phyloP scores from a whole-genome alignment of 148 eudicot species.

The Amaranthus palmeri region DNA sequence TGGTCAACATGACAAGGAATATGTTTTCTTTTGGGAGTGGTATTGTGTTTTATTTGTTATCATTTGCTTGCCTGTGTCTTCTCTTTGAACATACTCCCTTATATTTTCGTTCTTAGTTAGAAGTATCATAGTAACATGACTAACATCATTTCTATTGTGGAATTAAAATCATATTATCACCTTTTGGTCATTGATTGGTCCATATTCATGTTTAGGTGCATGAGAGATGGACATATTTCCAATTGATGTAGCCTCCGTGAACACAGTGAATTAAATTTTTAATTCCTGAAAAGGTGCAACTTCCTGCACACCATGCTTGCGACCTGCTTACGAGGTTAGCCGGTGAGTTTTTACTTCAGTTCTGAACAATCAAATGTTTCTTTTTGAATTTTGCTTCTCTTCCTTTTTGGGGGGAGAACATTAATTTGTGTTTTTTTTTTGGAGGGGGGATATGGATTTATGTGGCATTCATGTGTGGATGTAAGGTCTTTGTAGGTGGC shows the following conservation, averaged over 20 bases:
- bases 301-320: background rate
- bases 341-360: background rate
- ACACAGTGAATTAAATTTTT: background rate
- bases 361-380: constrained; percentile 5
- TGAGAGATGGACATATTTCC: background rate
- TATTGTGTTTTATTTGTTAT: background rate
- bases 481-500: too few relatives aligned
- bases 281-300: constrained; percentile 7
- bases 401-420: background rate
- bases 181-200: background rate
- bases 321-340: constrained; percentile 11
- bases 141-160: background rate
- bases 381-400: constrained; percentile 10
- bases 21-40: too few relatives aligned
- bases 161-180: background rate
- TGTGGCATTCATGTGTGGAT: too few relatives aligned
- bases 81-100: background rate
- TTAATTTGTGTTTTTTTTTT: too few relatives aligned
- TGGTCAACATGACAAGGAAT: too few relatives aligned
- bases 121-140: background rate
- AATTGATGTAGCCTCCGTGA: background rate
- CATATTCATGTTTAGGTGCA: background rate
- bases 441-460: too few relatives aligned
- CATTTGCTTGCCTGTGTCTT: background rate
- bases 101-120: background rate